Percentiles rank a stretch among this genome's conserved stretches.
Conservation (phyloP, 495 filamentous ascomycete species). For the Lentithecium fluviatile region DNA sequence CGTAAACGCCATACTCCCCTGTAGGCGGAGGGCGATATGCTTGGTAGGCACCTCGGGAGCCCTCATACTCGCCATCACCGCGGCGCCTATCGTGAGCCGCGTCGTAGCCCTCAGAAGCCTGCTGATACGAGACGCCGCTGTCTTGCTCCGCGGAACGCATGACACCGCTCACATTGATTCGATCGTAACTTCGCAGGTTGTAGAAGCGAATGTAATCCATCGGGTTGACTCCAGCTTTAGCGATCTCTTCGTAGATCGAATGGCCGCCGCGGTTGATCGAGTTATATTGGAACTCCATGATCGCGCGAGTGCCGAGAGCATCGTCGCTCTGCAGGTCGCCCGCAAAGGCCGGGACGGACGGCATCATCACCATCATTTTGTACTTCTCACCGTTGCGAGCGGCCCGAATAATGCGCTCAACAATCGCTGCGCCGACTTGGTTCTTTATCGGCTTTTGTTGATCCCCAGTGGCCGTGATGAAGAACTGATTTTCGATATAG, state of each 20-base stretch:
- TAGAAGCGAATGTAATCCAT: conserved; percentile 90
- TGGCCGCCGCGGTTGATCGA: conserved; percentile 85
- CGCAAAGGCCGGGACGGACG: conserved; percentile 85
- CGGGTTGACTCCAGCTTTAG: conserved; percentile 67
- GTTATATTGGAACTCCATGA: conserved; percentile 95
- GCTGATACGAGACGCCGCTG: conserved; percentile 72
- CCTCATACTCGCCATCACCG: conserved; percentile 1
- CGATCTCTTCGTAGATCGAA: conserved; percentile 79
- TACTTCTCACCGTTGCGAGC: conserved; percentile 69
- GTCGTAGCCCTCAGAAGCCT: conserved; percentile 67
- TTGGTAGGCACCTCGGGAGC: conserved; percentile 7
- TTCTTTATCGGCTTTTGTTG: conserved; percentile 79
- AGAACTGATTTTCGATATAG: conserved; percentile 98
- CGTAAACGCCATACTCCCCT: conserved; percentile 25
- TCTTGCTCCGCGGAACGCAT: conserved; percentile 62
- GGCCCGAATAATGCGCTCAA: conserved; percentile 81
- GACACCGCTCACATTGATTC: conserved; percentile 70
- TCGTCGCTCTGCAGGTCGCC: conserved; percentile 80
- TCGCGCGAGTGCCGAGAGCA: conserved; percentile 81
- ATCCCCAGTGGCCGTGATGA: conserved; percentile 84
- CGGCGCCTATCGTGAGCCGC: conserved; percentile 37
- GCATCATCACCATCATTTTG: conserved; percentile 83
- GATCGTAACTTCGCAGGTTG: conserved; percentile 90
- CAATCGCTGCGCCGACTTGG: conserved; percentile 82
- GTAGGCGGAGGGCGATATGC: conserved; percentile 29